Conservation (phyloP, 129 eudicot species). For the Silybum marianum region DNA sequence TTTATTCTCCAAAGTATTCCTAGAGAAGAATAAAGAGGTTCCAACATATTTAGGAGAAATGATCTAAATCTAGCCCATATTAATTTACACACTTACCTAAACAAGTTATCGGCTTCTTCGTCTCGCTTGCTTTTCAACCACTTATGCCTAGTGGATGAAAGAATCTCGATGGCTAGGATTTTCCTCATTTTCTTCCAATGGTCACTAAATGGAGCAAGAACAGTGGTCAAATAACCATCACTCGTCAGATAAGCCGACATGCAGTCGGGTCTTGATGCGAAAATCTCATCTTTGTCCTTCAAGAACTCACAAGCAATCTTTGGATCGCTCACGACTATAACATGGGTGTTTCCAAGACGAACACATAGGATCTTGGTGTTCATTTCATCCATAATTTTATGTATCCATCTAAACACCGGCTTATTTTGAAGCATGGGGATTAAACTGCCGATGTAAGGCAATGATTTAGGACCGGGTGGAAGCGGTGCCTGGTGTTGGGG, state of each 20-base stretch:
- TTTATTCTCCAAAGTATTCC: too few relatives aligned
- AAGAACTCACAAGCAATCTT: slow-evolving; percentile 40
- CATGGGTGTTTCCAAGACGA: slow-evolving; percentile 31
- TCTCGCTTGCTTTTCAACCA: slow-evolving; percentile 29
- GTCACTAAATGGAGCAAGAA: slow-evolving; percentile 24
- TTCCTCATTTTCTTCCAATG: slow-evolving; percentile 45
- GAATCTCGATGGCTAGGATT: slow-evolving; percentile 14
- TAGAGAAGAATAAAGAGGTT: too few relatives aligned
- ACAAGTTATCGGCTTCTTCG: not conserved
- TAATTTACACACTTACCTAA: too few relatives aligned
- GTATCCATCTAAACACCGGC: too few relatives aligned
- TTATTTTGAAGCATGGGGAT: too few relatives aligned
- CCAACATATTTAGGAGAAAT: too few relatives aligned
- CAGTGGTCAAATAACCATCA: slow-evolving; percentile 19
- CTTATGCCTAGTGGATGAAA: not conserved
- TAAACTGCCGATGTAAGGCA: too few relatives aligned
- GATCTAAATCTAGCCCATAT: too few relatives aligned
- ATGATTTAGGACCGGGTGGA: too few relatives aligned
- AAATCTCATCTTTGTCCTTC: slow-evolving; percentile 31
- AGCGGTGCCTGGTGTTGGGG: too few relatives aligned
- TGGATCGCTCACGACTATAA: slow-evolving; percentile 32
- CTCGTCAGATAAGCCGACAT: slow-evolving; percentile 24
- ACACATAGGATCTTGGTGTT: slow-evolving; percentile 39
- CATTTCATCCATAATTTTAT: slow-evolving; percentile 1
- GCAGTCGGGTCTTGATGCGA: slow-evolving; percentile 33